Evolutionary conservation across 2,329 filamentous ascomycete species (phyloP).

Genomic region (Cladobotryum mycophilum): DNA sequence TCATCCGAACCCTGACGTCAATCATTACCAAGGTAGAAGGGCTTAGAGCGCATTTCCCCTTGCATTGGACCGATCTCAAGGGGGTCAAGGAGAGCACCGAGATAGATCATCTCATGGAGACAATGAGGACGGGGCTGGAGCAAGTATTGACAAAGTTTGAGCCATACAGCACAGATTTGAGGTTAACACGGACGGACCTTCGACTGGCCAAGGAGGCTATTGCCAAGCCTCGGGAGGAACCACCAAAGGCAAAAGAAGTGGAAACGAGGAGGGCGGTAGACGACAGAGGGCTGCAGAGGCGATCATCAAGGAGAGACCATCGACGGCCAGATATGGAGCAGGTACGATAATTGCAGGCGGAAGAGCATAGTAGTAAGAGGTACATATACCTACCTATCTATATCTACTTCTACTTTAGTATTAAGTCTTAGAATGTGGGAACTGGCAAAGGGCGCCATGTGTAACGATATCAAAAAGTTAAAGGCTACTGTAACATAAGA

Average conservation of each 20-base stretch:
- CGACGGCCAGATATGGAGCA: constrained; percentile 25
- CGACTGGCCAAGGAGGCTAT: constrained; percentile 64
- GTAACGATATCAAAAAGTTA: constrained; percentile 12
- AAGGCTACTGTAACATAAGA: constrained; percentile 1
- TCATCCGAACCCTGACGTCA: constrained; percentile 66
- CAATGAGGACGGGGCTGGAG: constrained; percentile 58
- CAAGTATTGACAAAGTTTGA: constrained; percentile 67
- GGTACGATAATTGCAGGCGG: constrained; percentile 12
- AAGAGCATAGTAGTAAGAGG: not conserved
- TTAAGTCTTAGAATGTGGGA: constrained; percentile 1
- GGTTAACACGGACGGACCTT: constrained; percentile 65
- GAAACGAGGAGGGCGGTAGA: constrained; percentile 21
- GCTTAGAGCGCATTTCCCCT: constrained; percentile 52
- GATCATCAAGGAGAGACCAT: not conserved
- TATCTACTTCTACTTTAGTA: too few species aligned
- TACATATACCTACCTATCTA: not conserved
- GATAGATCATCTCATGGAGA: constrained; percentile 62
- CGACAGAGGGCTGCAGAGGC: constrained; percentile 8
- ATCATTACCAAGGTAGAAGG: constrained; percentile 64
- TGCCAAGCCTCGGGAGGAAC: constrained; percentile 18
- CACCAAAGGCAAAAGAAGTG: constrained; percentile 20
- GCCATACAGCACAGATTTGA: constrained; percentile 64
- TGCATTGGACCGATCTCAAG: constrained; percentile 75
- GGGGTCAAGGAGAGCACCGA: constrained; percentile 52
- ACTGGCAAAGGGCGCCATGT: constrained; percentile 3